These are phyloP conservation scores for Phytophthora fragariae DNA, from an alignment of 352 stramenopile species.

Conservation along the genomic window DNA sequence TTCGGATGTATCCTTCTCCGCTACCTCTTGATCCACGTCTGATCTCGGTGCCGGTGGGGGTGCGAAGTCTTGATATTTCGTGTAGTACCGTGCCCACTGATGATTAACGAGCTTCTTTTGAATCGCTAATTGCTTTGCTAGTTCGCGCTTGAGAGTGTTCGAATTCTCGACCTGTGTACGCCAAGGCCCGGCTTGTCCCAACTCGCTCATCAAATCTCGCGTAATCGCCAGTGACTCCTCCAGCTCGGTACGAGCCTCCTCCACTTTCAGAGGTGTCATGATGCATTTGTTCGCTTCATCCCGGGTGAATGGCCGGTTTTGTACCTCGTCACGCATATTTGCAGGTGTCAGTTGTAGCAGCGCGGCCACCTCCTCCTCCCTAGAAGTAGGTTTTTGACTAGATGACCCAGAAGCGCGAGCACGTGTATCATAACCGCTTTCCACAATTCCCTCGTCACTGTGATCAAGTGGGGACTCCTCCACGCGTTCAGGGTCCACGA, in stretches of 20 bases:
- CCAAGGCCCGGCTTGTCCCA: constrained; percentile 68
- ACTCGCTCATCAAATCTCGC: constrained; percentile 61
- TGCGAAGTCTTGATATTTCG: constrained; percentile 46
- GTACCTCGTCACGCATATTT: constrained; percentile 52
- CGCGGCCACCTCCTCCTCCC: constrained; percentile 39
- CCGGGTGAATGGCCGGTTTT: constrained; percentile 39
- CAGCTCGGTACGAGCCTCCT: constrained; percentile 44
- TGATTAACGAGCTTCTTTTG: constrained; percentile 63
- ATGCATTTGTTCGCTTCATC: constrained; percentile 42
- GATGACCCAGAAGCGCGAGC: constrained; percentile 1
- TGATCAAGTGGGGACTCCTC: constrained; percentile 15
- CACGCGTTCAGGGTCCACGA: constrained; percentile 23
- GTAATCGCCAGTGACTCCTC: constrained; percentile 58
- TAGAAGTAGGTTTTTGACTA: neutral
- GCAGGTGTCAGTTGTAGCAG: constrained; percentile 55
- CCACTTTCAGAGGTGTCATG: constrained; percentile 40
- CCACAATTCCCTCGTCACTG: neutral
- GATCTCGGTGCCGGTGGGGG: neutral
- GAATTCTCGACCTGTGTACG: constrained; percentile 68
- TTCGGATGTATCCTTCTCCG: constrained; percentile 12
- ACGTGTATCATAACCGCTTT: constrained; percentile 19
- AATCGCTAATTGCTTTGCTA: constrained; percentile 58
- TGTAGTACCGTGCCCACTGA: constrained; percentile 71
- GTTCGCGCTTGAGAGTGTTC: constrained; percentile 68
- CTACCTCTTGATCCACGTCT: constrained; percentile 3